These are phyloP conservation scores for button mushroom (Agaricus bisporus) DNA, from an alignment of 768 basidiomycete species.

Conservation along the genomic window DNA sequence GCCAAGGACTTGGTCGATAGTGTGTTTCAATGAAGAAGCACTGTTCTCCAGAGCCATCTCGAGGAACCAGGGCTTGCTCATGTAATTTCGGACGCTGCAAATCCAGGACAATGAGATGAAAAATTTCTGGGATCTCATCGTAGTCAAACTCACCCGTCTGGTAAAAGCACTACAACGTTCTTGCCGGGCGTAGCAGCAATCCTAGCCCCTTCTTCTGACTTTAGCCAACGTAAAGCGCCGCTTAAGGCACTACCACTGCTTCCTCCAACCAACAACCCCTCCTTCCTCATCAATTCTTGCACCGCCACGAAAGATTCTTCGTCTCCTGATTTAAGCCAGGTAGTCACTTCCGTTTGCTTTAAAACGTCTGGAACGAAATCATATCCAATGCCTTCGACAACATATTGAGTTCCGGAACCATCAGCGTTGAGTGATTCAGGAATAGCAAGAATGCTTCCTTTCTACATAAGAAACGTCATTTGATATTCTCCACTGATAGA, in stretches of 20 bases:
- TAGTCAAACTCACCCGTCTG: constrained; percentile 70
- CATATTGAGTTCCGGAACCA: constrained; percentile 49
- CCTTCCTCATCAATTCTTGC: constrained; percentile 68
- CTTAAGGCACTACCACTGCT: constrained; percentile 85
- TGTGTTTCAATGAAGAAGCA: constrained; percentile 45
- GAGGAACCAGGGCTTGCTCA: constrained; percentile 91
- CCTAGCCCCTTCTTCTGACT: constrained; percentile 55
- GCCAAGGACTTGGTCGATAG: constrained; percentile 28
- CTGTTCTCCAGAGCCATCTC: constrained; percentile 53
- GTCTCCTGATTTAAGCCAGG: constrained; percentile 86
- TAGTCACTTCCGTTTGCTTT: constrained; percentile 48
- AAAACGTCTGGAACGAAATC: constrained; percentile 90
- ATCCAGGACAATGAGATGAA: neutral
- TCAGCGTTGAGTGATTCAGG: constrained; percentile 59
- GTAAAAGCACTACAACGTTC: constrained; percentile 86
- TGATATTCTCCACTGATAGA: neutral
- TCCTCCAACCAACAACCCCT: constrained; percentile 90
- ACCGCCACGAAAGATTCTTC: constrained; percentile 75
- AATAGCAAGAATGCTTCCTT: constrained; percentile 81
- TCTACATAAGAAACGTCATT: constrained; percentile 31
- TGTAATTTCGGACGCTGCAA: constrained; percentile 82
- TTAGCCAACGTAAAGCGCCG: constrained; percentile 75
- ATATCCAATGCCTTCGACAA: constrained; percentile 96
- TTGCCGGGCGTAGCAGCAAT: constrained; percentile 61
- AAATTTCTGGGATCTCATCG: neutral